Evolutionary conservation across 352 stramenopile species (phyloP).

Genomic region (Pythium sukuiense): DNA sequence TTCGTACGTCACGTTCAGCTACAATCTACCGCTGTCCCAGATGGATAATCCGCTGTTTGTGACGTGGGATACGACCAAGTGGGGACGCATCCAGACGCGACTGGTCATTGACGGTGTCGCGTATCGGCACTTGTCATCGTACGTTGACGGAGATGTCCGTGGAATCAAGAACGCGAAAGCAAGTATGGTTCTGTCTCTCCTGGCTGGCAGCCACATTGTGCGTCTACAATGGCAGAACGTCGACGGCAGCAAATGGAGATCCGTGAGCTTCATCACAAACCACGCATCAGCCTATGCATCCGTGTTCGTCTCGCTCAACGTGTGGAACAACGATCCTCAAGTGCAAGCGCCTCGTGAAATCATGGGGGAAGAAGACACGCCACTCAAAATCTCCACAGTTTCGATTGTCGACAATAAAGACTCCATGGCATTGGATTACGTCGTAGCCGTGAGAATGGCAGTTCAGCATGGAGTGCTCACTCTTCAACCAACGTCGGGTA

Average conservation of each 20-base stretch:
- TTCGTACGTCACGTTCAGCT: slow-evolving; percentile 63
- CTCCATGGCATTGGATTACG: slow-evolving; percentile 61
- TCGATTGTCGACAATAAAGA: slow-evolving; percentile 51
- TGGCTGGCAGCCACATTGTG: slow-evolving; percentile 56
- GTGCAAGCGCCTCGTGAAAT: slow-evolving; percentile 41
- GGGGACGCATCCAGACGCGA: slow-evolving; percentile 58
- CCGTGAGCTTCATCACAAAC: slow-evolving; percentile 74
- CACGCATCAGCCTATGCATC: slow-evolving; percentile 62
- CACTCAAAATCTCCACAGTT: slow-evolving; percentile 37
- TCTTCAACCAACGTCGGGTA: slow-evolving; percentile 50
- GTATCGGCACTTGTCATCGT: slow-evolving; percentile 67
- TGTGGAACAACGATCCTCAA: slow-evolving; percentile 71
- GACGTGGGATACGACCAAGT: slow-evolving; percentile 43
- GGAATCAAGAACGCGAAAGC: slow-evolving; percentile 72
- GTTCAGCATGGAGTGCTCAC: slow-evolving; percentile 59
- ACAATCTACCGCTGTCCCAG: slow-evolving; percentile 72
- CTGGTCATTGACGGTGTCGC: slow-evolving; percentile 67
- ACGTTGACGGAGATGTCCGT: slow-evolving; percentile 64
- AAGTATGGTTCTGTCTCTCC: slow-evolving; percentile 61
- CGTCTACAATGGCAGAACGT: slow-evolving; percentile 81
- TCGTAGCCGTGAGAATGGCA: slow-evolving; percentile 53
- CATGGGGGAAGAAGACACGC: slow-evolving; percentile 48
- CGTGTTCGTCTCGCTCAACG: slow-evolving; percentile 66
- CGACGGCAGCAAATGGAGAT: slow-evolving; percentile 59
- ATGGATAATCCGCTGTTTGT: slow-evolving; percentile 70